Conservation (phyloP, 805 yeast genomes). For the Saccharomycopsis babjevae region DNA sequence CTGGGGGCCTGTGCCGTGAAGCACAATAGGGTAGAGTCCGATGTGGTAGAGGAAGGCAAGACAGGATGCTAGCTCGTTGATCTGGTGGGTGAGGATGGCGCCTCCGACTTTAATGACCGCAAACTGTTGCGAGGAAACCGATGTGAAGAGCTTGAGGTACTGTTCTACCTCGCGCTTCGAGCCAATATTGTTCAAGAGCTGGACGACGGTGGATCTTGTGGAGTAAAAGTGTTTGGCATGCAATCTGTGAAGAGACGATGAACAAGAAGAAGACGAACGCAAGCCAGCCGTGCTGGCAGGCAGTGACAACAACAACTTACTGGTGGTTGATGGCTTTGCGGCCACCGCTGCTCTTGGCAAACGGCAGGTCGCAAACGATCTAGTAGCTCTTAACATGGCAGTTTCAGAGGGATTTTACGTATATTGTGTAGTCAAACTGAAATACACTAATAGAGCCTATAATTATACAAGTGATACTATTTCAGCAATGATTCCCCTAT, state of each 20-base stretch:
- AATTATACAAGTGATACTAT: too few relatives aligned
- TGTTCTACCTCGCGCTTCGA: constrained; percentile 98
- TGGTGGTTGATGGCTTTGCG: neutral
- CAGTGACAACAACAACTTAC: neutral
- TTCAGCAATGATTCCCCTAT: too few relatives aligned
- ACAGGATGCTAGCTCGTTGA: constrained; percentile 89
- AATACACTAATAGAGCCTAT: too few relatives aligned
- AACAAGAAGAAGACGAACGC: neutral
- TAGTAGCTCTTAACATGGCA: neutral
- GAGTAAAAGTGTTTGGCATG: constrained; percentile 28
- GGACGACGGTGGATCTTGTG: constrained; percentile 92
- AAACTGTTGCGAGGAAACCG: constrained; percentile 92
- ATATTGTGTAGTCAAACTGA: neutral
- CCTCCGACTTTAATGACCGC: constrained; percentile 99
- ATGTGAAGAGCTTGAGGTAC: constrained; percentile 90
- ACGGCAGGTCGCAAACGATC: neutral
- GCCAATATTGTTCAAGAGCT: constrained; percentile 88
- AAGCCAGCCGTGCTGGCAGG: neutral
- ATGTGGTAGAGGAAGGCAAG: constrained; percentile 94
- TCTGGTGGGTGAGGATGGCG: constrained; percentile 91
- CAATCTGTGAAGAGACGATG: neutral
- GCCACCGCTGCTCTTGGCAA: neutral
- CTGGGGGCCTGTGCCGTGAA: constrained; percentile 99
- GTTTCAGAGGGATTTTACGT: neutral
- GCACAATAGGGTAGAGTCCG: constrained; percentile 91